Base-by-base conservation (phyloP, 257 asterid species). In the Primulina eburnea region DNA sequence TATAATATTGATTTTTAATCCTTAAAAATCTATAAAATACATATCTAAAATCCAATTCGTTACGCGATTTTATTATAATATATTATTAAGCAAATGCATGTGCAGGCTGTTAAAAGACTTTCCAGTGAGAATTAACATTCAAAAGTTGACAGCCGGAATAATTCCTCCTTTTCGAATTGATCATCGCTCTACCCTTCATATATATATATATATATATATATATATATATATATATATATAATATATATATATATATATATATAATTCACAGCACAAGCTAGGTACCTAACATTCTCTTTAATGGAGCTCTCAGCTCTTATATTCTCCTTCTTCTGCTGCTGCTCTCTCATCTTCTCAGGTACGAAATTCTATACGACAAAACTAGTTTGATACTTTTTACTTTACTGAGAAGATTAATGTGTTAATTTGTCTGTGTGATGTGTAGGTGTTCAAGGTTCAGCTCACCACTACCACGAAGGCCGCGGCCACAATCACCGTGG, bases 331-430 rank as follows among this genome's bases (percentile, higher is more conserved):
- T 61, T 60, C 35, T 62, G 64, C 67, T 70, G 60, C 79, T 78
- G 69, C 76, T 59, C 81, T 64, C 80, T 82, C 68, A 65, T 80
- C 75, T 73, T 53, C 56, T 65, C 85, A 65, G 90, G 92, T 90
- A 64, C 71, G 14, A 21, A 33, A 17, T 62, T 33, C 34, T 32
- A 2, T 0, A 28, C 30, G n/a, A 43, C 14, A 43, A 12, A 9
- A 0, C 1, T 52, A 32, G 17, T 34, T 71, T 29, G 1, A 24
- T 32, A 6, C 32, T 24, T 34, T 28, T 9, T 11, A 1, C 29
- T 53, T 12, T 29, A 37, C 34, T 4, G 34, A 4, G 34, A 32
- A 32, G 6, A 32, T 32, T 32, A 32, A 32, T 32, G 8, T 17
- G 8, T 34, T 12, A 14, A 6, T 47, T 40, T n/a, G 6, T 64